Conservation (phyloP, 139 green algal genomes). For the Tetratostichococcus sp. region DNA sequence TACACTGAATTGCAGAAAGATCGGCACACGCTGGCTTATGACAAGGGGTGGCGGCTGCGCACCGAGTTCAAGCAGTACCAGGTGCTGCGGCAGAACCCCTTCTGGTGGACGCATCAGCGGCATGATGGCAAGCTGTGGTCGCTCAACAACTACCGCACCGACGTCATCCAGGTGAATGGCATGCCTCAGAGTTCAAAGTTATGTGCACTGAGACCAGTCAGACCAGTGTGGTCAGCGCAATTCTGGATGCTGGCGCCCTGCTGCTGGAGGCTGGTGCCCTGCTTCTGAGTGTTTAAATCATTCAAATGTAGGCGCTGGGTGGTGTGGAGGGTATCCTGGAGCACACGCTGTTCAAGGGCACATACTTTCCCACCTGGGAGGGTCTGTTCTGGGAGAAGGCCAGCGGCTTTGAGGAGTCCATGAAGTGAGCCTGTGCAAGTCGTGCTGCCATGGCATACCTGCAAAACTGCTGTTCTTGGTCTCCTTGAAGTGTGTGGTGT, state of each 20-base stretch:
- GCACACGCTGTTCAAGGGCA: slow-evolving; percentile 99
- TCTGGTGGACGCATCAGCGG: slow-evolving; percentile 99
- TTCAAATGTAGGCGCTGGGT: slow-evolving; percentile 71
- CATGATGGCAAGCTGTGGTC: slow-evolving; percentile 98
- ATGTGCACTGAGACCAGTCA: no score
- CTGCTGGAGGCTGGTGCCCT: no score
- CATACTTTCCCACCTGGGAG: slow-evolving; percentile 99
- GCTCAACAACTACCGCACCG: slow-evolving; percentile 98
- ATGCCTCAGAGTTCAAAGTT: no score
- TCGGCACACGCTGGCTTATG: slow-evolving; percentile 96
- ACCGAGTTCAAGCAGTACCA: slow-evolving; percentile 97
- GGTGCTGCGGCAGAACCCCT: slow-evolving; percentile 84
- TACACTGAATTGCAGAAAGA: slow-evolving; percentile 61
- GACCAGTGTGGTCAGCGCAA: no score
- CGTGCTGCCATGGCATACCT: no score
- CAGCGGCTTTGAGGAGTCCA: slow-evolving; percentile 83
- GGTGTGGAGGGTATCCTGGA: slow-evolving; percentile 99
- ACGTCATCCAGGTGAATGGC: slow-evolving; percentile 79
- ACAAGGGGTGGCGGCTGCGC: slow-evolving; percentile 97
- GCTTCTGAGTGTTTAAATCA: no score
- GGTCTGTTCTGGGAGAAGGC: slow-evolving; percentile 99
- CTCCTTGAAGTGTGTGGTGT: no score
- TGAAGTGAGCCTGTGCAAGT: slow-evolving; percentile 63
- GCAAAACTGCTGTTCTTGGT: no score
- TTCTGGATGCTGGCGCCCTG: no score